phyloP scores from a whole-genome alignment of 106 monocot genomes.

The Acorus gramineus region DNA sequence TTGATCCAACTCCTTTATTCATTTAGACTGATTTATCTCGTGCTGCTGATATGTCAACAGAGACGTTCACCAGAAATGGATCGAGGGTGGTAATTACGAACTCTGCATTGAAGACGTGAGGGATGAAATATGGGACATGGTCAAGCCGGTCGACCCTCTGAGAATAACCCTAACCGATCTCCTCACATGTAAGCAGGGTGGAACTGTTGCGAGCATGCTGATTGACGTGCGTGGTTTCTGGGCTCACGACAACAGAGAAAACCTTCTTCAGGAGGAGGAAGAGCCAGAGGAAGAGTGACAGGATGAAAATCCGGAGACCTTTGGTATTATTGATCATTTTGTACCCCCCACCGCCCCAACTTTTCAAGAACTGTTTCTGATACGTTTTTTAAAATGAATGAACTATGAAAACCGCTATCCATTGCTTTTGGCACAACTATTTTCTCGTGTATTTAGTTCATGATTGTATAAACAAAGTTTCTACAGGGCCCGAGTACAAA shows the following conservation, averaged over 20 bases:
- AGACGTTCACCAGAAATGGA: conserved; percentile 99
- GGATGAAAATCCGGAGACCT: background rate
- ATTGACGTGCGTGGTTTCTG: conserved; percentile 97
- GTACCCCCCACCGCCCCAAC: too few relatives aligned
- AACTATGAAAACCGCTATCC: too few relatives aligned
- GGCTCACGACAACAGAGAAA: conserved; percentile 98
- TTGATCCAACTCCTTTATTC: background rate
- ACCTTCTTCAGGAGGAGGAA: conserved; percentile 96
- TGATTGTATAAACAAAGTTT: too few relatives aligned
- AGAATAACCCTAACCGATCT: conserved; percentile 76
- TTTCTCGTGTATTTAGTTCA: too few relatives aligned
- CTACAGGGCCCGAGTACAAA: too few relatives aligned
- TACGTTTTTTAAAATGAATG: too few relatives aligned
- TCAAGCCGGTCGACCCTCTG: conserved; percentile 73
- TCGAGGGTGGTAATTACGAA: conserved; percentile 93
- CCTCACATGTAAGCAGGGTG: conserved; percentile 90
- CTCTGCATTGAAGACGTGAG: conserved; percentile 96
- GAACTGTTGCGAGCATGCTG: conserved; percentile 96
- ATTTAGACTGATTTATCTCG: too few relatives aligned
- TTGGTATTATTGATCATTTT: too few relatives aligned
- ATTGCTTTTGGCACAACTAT: too few relatives aligned
- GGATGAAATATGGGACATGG: conserved; percentile 99
- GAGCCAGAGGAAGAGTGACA: conserved; percentile 74
- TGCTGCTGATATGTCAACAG: conserved; percentile 15
- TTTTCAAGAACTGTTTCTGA: too few relatives aligned